Base-by-base conservation (phyloP, 768 basidiomycete species). In the Termitomyces sp. region DNA sequence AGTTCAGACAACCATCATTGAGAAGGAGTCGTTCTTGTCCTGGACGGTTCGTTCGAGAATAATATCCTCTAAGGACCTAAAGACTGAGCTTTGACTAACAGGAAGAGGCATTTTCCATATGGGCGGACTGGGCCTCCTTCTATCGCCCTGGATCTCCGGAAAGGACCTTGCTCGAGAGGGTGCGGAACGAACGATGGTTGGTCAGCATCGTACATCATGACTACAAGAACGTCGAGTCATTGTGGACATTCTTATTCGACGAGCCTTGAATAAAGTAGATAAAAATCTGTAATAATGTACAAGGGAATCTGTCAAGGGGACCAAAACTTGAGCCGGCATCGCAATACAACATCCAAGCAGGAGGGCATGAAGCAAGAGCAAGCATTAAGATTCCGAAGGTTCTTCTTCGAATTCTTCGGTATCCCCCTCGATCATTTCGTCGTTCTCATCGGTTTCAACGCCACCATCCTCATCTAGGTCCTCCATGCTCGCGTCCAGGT, bases 41-140 rank as follows among this genome's bases (percentile, higher is more conserved):
- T 99, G 97, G 97, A 98, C 95, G 88, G 96, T 94, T 46, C 22
- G 66, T 55, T 7, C 36, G 37, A 9, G 44, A 14, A 31, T 32
- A 26, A 36, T 32, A 26, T 14, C 29, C 29, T 27, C 55, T n/a
- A 24, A 44, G 41, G 27, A 44, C 36, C 6, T 47, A 7, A 20
- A 26, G 42, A 51, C 34, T 32, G 47, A 39, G 57, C 42, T 55
- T 61, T 20, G 59, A 0, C 41, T 42, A 14, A 29, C 68, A 98
- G 94, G 92, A 96, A 32, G 97, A 98, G 69, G 95, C 94, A 0
- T 99, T 97, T 69, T 87, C 87, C 9, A 95, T 94, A 56, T 99
- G 96, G 96, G 80, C 84, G 0, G 90, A 94, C 61, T 99, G 97
- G 97, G 88, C 93, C 13, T 83, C 85, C 20, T 86, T 91, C 60